A percentile compares a stretch with the other conserved stretches of the same genome.
These are phyloP conservation scores for Cyamopsis tetragonoloba DNA, from an alignment of 306 rosid species.

Conservation along the genomic window DNA sequence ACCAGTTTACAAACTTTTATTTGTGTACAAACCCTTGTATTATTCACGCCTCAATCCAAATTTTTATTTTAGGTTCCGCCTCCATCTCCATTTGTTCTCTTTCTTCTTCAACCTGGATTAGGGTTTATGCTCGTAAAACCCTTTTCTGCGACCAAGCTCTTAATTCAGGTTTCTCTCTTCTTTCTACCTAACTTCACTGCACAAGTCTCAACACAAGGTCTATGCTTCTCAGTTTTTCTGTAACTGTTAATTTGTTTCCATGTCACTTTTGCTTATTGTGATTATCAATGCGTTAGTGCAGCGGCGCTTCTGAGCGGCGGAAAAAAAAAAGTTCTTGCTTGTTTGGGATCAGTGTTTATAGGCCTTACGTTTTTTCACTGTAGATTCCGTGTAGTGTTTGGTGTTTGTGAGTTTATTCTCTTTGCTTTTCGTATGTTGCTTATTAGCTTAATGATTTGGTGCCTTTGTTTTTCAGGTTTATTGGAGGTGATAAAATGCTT, in stretches of 20 bases:
- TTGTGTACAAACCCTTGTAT: not conserved
- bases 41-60: not conserved
- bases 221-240: not conserved
- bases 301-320: not conserved
- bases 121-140: slow-evolving; percentile 27
- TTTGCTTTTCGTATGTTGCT: no score
- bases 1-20: not conserved
- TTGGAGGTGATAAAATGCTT: slow-evolving; percentile 48
- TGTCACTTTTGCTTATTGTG: not conserved
- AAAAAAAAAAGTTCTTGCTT: no score
- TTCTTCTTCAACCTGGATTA: not conserved
- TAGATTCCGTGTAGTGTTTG: not conserved
- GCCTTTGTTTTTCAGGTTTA: slow-evolving; percentile 32
- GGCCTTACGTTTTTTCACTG: no score
- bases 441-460: not conserved
- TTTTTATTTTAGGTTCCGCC: not conserved
- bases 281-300: not conserved
- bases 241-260: not conserved
- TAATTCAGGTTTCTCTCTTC: not conserved
- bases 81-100: not conserved
- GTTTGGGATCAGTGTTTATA: not conserved
- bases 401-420: not conserved
- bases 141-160: not conserved
- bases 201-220: no score
- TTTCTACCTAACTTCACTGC: not conserved